These are phyloP conservation scores for Xylaria polymorpha DNA, from an alignment of 2,329 filamentous ascomycete genomes.

Conservation along the genomic window DNA sequence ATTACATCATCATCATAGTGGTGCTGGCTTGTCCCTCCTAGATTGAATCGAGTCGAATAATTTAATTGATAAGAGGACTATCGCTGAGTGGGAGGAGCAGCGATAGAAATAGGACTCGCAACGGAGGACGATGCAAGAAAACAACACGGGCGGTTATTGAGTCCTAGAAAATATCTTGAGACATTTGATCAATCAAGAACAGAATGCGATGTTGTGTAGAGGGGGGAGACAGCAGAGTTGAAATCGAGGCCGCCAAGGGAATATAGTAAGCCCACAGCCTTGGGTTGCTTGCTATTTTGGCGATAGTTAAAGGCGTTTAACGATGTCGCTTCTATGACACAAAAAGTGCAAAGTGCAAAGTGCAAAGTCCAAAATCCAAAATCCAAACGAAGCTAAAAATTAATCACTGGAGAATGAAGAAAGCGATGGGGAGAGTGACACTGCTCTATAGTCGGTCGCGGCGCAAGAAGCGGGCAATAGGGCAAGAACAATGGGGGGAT, in stretches of 20 bases:
- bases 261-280: constrained; percentile 5
- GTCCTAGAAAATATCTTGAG: constrained; percentile 8
- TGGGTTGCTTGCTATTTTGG: background rate
- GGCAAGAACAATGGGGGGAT: constrained; percentile 22
- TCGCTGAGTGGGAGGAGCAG: constrained; percentile 11
- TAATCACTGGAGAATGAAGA: constrained; percentile 1
- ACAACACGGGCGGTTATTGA: constrained; percentile 2
- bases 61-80: constrained; percentile 9
- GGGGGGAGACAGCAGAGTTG: background rate
- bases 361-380: background rate
- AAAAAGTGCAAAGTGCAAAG: constrained; percentile 1
- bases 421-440: constrained; percentile 21
- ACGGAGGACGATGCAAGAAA: background rate
- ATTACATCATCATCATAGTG: constrained; percentile 31
- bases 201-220: constrained; percentile 1
- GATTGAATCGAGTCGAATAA: background rate
- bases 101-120: background rate
- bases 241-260: constrained; percentile 22
- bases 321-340: constrained; percentile 12
- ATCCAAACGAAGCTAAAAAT: constrained; percentile 15
- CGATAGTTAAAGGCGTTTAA: constrained; percentile 3
- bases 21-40: background rate
- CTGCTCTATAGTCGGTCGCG: constrained; percentile 11
- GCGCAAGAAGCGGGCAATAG: constrained; percentile 15
- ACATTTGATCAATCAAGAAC: constrained; percentile 19